Base-by-base conservation (phyloP, 2,329 filamentous ascomycete genomes). In the Talaromyces sp. region DNA sequence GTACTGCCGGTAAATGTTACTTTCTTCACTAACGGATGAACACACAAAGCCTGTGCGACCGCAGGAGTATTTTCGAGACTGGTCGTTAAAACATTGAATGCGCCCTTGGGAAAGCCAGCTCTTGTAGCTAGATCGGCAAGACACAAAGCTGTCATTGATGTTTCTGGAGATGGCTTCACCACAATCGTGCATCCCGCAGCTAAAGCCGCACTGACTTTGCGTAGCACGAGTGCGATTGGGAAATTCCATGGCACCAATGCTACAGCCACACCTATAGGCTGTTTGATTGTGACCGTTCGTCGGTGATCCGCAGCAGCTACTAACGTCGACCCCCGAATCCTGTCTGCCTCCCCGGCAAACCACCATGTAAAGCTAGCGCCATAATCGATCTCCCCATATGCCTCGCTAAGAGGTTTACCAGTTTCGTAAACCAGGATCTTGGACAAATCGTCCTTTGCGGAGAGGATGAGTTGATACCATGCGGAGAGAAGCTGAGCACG, bases 151-250 rank as follows among this genome's bases (percentile, higher is more conserved):
- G 84, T 84, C 39, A 88, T 79, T 0, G 86, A 86, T 1, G 86
- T 88, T 74, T 92, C 89, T 0, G 89, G 89, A 3, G 86, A 89
- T 2, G 89, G 88, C 77, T 92, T 92, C 17, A 86, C 82, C 35
- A 93, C 82, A 86, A 93, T 91, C 1, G 89, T 88, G 72, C 89
- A 91, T 0, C 89, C 89, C 3, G 89, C 89, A 1, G 89, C 89
- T 45, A 91, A 77, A 1, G 89, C 89, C 7, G 89, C 87, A 57
- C 85, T 83, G 2, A 85, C 88, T 73, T 91, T 92, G 37, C 89
- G 82, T 61, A 90, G 74, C 7, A 90, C 83, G 86, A 91, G 81
- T 37, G 87, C 87, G 60, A 89, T 82, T 0, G 88, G 88, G 68
- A 90, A 90, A 70, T 91, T 90, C 89, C 89, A 91, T 4, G 89